Percentiles rank a stretch among this genome's conserved stretches.
Evolutionary conservation across 2,329 filamentous ascomycete genomes (phyloP).

Genomic region (Fusarium mangiferae): DNA sequence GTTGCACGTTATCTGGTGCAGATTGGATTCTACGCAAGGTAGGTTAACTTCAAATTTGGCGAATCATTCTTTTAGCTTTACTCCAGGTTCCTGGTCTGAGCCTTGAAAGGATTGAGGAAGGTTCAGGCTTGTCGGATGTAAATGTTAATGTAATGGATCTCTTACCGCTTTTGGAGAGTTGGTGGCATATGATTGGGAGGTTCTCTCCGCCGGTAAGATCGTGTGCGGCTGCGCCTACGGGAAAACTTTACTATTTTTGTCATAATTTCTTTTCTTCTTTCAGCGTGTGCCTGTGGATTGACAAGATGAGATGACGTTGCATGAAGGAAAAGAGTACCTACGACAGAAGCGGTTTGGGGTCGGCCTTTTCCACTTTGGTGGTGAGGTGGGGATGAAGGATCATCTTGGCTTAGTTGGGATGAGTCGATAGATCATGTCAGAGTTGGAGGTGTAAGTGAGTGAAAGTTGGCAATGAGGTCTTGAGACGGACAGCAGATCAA

Average conservation of each 20-base stretch:
- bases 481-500: not conserved
- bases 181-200: constrained; percentile 33
- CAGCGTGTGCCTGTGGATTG: not conserved
- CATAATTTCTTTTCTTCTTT: constrained; percentile 18
- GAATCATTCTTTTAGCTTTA: not conserved
- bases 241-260: constrained; percentile 51
- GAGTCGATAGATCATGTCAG: not conserved
- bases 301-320: constrained; percentile 23
- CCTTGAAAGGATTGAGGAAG: constrained; percentile 26
- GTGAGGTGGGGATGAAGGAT: constrained; percentile 28
- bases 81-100: not conserved
- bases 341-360: constrained; percentile 31
- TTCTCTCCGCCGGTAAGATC: not conserved
- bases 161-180: constrained; percentile 32
- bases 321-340: constrained; percentile 9
- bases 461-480: not conserved
- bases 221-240: not conserved
- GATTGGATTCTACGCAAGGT: constrained; percentile 20
- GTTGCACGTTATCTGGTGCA: not conserved
- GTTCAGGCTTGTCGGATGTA: not conserved
- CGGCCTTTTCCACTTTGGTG: constrained; percentile 36
- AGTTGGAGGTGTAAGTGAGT: not conserved
- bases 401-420: constrained; percentile 7
- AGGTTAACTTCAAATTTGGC: constrained; percentile 11
- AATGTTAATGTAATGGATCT: constrained; percentile 3